Evolutionary conservation across 176 grass and related monocot genomes (phyloP), one percentile per base, ranked within the genome.

Genomic region (Bolboschoenus planiculmis): DNA sequence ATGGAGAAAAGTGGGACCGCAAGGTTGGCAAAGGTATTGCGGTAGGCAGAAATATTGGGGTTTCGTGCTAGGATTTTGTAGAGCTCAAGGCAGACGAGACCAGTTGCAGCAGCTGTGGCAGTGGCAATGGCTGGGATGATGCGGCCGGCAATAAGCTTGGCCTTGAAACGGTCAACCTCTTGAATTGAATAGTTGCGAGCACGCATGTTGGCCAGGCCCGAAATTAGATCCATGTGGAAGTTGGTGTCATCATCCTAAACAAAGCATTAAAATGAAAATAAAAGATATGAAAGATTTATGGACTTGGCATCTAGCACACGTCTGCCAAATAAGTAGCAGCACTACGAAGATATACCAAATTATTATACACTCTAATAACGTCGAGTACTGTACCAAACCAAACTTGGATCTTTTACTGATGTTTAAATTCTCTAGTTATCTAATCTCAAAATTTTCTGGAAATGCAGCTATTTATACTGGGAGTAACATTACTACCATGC

Each of bases 91-190:
- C 94, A 92, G 23, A 97, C 91, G 7, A 97, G 88, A 46, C 94
- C 94, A 5, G 94, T 97, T 3, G 94, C 94, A 84, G 91, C 90
- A 61, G 91, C 91, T 9, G 94, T 94, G 21, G 94, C 55, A 23
- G 94, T 97, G 20, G 94, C 91, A 7, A 97, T 97, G 23, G 91
- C 91, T 3, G 94, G 93, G 84, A 97, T 97, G 86, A 97, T 97
- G 83, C 94, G 89, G 44, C 94, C 91, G 0, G 94, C 91, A 84
- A 97, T 97, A 34, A 97, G 93, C 76, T 97, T 97, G 30, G 94
- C 94, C 86, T 97, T 97, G 34, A 97, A 88, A 39, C 93, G 91
- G 83, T 97, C 94, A 50, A 97, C 94, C 88, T 97, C 94, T 59
- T 71, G 88, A 57, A 97, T 91, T 84, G 85, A 90, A 33, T 97